Percentiles rank a stretch among this genome's conserved stretches.
These are phyloP conservation scores for Aegilops bicornis DNA, from an alignment of 176 grass and related monocot genomes.

Conservation along the genomic window DNA sequence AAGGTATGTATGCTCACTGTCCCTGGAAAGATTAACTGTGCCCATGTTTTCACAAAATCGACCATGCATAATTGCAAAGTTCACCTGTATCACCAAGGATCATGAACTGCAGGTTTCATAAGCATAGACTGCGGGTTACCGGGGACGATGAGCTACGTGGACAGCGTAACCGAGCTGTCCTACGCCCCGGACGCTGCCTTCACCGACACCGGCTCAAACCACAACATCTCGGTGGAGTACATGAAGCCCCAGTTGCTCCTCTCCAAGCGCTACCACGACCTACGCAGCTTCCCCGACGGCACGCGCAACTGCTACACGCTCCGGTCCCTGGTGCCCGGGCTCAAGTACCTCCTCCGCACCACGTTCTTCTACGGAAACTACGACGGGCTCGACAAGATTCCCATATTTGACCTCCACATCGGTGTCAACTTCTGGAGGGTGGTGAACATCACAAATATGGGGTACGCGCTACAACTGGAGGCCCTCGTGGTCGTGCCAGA, in stretches of 20 bases:
- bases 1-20: constrained; percentile 5
- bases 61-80: no score
- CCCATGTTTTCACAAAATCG: not conserved
- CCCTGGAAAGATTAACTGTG: not conserved
- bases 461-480: no score
- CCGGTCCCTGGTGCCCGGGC: no score
- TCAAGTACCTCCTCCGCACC: no score
- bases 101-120: constrained; percentile 43
- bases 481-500: no score
- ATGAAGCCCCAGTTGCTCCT: not conserved
- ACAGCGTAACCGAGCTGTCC: constrained; percentile 10
- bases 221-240: constrained; percentile 39
- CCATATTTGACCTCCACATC: no score
- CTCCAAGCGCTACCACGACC: not conserved
- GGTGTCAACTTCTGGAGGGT: no score
- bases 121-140: constrained; percentile 54
- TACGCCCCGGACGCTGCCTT: constrained; percentile 36
- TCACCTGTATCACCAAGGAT: not conserved
- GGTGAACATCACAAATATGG: no score
- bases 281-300: no score
- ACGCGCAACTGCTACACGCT: no score
- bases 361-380: no score
- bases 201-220: constrained; percentile 35
- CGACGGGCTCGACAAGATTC: no score
- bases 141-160: constrained; percentile 18